Base-by-base conservation (phyloP, 768 basidiomycete species). In the Termitomyces bulborhizus region DNA sequence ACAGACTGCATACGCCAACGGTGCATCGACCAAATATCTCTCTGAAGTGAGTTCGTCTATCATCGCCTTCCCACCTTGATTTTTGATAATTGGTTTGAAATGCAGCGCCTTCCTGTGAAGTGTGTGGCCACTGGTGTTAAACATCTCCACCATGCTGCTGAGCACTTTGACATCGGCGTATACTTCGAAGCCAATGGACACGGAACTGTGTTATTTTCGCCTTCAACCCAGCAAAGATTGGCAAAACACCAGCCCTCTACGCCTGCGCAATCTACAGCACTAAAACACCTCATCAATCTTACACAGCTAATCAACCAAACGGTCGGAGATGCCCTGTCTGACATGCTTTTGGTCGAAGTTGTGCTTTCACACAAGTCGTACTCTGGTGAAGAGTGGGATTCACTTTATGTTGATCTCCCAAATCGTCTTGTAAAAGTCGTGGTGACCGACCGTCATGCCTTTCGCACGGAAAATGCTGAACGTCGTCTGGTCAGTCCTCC, bases 141-240 rank as follows among this genome's bases (percentile, higher is more conserved):
- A 71, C 90, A 98, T 68, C 82, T 98, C 46, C 97, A 99, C 68
- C 95, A 98, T 66, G 97, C 95, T 15, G 97, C 97, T 11, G 92
- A 95, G 63, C 83, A 85, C 63, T 98, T 87, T 70, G 82, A 93
- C 66, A 80, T 99, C 53, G 97, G 97, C n/a, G 92, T 99, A 44
- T 99, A 99, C 73, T 99, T 99, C 64, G 97, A 99, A 70, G 97
- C 97, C 34, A 99, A 99, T 67, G 97, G 97, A 2, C 97, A 99
- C 63, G 97, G 97, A 32, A 99, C 97, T 3, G 93, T 98, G 46
- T 71, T 98, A 53, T 98, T 99, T 74, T 98, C 97, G 12, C 81
- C 78, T 6, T 68, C 79, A 18, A 88, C 93, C 3, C 78, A 86
- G 54, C 74, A 81, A 24, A 79, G 69, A 44, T 76, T 99, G 40